These are phyloP conservation scores for Populus ilicifolia DNA, from an alignment of 345 rosid genomes.

Conservation along the genomic window DNA sequence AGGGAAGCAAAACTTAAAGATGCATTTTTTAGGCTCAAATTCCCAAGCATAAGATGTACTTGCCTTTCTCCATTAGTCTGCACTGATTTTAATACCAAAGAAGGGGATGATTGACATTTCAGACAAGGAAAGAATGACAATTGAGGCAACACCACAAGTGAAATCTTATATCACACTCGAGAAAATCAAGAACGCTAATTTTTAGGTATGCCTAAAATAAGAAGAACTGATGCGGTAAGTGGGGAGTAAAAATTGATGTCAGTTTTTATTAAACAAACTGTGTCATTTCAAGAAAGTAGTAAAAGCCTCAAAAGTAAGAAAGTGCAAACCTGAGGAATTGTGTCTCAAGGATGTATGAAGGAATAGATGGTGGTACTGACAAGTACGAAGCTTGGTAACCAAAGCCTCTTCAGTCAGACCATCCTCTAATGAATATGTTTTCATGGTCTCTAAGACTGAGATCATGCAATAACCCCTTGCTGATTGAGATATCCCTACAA, in stretches of 20 bases:
- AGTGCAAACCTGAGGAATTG: constrained; percentile 70
- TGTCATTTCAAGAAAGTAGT: too few relatives aligned
- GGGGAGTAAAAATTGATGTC: too few relatives aligned
- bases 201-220: too few relatives aligned
- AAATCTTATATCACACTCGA: not conserved
- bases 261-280: too few relatives aligned
- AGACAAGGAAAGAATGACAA: not conserved
- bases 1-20: not conserved
- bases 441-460: constrained; percentile 83
- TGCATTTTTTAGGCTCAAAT: too few relatives aligned
- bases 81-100: not conserved
- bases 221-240: too few relatives aligned
- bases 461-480: constrained; percentile 84
- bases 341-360: constrained; percentile 69
- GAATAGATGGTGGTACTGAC: constrained; percentile 82
- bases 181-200: too few relatives aligned
- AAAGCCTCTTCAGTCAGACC: constrained; percentile 93
- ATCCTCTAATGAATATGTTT: constrained; percentile 83
- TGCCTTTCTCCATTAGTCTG: not conserved
- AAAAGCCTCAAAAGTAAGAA: not conserved
- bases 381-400: constrained; percentile 83
- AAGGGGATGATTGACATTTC: not conserved
- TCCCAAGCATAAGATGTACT: not conserved
- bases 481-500: constrained; percentile 77
- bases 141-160: not conserved